Evolutionary conservation across 495 filamentous ascomycete genomes (phyloP), one percentile per base, ranked within the genome.

Genomic region (Xylaria scruposa): DNA sequence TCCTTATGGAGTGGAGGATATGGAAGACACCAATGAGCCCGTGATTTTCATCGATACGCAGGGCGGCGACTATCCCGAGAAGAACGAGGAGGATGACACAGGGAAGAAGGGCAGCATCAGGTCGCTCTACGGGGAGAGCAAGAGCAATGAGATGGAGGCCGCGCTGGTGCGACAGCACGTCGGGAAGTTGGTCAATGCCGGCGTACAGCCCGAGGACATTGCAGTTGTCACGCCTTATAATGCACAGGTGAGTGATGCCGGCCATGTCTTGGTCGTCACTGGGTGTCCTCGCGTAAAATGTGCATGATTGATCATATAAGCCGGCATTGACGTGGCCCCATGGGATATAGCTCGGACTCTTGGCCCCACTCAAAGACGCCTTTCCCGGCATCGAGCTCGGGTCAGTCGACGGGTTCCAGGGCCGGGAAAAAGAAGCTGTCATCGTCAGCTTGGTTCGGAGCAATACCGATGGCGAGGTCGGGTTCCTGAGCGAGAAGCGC

Each of bases 151-250:
- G 76, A 91, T 93, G 85, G 96, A 99, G 79, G 96, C 94, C 2
- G 85, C 90, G 56, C 83, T 99, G 42, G 94, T 95, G 10, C 87
- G 85, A 47, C 79, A 85, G 75, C 95, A 99, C 78, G 92, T 97
- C 31, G 78, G 85, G 24, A 85, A 85, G 40, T 83, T 98, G 63
- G 85, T 97, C n/a, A 85, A 87, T 17, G 92, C 94, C 0, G 96
- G 96, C 0, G 88, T 98, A 13, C 84, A 82, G 64, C 83, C 92
- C 0, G 91, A 93, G 74, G 93, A 97, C 76, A 93, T 99, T 54
- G 96, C 96, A 0, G 91, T 99, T 10, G 90, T 99, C 29, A 98
- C 96, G 36, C 96, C 96, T 56, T 99, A 99, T 79, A 97, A 97
- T 79, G 96, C 94, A 13, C 96, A 99, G 86, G 89, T 91, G 80